These are phyloP conservation scores for Hericium alpestre DNA, from an alignment of 768 basidiomycete species.

Conservation along the genomic window DNA sequence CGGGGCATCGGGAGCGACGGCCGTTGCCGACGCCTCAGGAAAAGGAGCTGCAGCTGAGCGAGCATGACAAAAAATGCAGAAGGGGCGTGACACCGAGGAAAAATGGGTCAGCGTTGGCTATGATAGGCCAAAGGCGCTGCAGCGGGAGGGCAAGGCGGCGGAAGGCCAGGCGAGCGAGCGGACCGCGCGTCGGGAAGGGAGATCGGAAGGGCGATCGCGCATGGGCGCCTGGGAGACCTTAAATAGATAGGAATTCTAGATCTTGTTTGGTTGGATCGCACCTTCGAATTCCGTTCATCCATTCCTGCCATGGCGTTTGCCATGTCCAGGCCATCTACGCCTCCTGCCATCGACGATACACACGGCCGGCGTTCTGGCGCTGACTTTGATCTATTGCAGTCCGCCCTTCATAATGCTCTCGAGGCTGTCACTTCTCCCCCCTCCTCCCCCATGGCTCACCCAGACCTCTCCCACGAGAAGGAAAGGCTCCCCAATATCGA, in stretches of 20 bases:
- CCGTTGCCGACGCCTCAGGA: neutral
- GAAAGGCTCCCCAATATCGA: constrained; percentile 49
- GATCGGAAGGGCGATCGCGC: too few species aligned
- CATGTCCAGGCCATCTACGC: neutral
- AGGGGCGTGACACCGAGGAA: too few species aligned
- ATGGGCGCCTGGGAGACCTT: too few species aligned
- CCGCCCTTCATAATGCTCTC: constrained; percentile 8
- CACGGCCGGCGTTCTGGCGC: neutral
- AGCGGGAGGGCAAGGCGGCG: too few species aligned
- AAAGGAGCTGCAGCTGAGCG: neutral
- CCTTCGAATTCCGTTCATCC: neutral
- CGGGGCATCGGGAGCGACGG: neutral
- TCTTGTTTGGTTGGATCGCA: too few species aligned
- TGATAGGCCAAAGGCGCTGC: too few species aligned
- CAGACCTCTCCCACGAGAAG: constrained; percentile 22
- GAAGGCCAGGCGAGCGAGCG: too few species aligned
- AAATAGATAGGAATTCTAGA: too few species aligned
- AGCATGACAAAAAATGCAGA: neutral
- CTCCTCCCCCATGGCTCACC: neutral
- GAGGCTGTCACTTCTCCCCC: neutral
- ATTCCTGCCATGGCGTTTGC: neutral
- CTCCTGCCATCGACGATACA: neutral
- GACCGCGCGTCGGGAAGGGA: too few species aligned
- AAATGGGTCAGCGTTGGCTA: too few species aligned
- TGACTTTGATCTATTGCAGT: neutral